A percentile compares a stretch with the other conserved stretches of the same genome.
Conservation (phyloP, 1,139 yeast genomes). For the Ogataea hybrid region DNA sequence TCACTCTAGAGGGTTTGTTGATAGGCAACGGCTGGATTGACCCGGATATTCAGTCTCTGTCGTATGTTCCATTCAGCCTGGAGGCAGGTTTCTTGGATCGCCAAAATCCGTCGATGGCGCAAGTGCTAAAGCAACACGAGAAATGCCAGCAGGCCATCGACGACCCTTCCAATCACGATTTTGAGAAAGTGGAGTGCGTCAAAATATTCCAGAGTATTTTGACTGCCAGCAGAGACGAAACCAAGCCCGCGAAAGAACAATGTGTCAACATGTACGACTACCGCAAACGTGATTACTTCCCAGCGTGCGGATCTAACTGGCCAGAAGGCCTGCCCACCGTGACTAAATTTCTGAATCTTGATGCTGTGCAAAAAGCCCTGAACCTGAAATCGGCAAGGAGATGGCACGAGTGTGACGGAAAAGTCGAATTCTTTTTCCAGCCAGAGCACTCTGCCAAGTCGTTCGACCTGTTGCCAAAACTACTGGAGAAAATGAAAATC, state of each 20-base stretch:
- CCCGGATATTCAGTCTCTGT: slow-evolving; percentile 78
- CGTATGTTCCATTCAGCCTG: slow-evolving; percentile 73
- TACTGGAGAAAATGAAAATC: slow-evolving; percentile 61
- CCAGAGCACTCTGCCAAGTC: slow-evolving; percentile 61
- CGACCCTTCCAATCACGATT: slow-evolving; percentile 29
- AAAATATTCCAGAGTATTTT: slow-evolving; percentile 43
- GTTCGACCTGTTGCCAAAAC: slow-evolving; percentile 58
- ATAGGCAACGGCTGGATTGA: slow-evolving; percentile 98
- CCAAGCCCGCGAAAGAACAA: slow-evolving; percentile 35
- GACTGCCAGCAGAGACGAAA: slow-evolving; percentile 34
- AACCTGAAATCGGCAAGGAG: slow-evolving; percentile 43
- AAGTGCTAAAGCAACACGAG: slow-evolving; percentile 52
- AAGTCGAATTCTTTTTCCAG: slow-evolving; percentile 51
- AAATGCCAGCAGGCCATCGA: slow-evolving; percentile 56
- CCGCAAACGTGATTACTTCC: slow-evolving; percentile 66
- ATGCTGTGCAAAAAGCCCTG: slow-evolving; percentile 57
- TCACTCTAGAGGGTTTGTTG: slow-evolving; percentile 63
- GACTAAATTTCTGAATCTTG: slow-evolving; percentile 54
- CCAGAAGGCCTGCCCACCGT: slow-evolving; percentile 69
- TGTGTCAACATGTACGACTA: slow-evolving; percentile 87
- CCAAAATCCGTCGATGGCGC: slow-evolving; percentile 39
- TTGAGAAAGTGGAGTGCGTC: slow-evolving; percentile 49
- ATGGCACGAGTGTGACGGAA: slow-evolving; percentile 71
- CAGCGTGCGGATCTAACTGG: slow-evolving; percentile 95
- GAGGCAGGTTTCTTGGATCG: slow-evolving; percentile 54